These are phyloP conservation scores for Aquilaria yunnanensis DNA, from an alignment of 345 rosid species.

Conservation along the genomic window DNA sequence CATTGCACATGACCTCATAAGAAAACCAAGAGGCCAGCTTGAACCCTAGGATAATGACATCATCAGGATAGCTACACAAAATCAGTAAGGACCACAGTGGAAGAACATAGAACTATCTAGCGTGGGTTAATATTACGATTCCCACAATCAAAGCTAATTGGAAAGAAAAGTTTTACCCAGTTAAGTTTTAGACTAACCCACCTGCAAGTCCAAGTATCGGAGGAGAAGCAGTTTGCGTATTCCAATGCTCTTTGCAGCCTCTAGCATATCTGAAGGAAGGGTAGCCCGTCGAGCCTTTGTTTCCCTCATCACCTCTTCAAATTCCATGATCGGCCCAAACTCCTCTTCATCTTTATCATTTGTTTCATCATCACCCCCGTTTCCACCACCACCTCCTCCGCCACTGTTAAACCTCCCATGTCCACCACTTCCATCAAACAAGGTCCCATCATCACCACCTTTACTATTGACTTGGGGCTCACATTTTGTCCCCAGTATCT, in stretches of 20 bases:
- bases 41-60: conserved; percentile 42
- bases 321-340: conserved; percentile 72
- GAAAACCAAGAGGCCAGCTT: conserved; percentile 57
- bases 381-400: conserved; percentile 32
- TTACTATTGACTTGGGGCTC: conserved; percentile 16
- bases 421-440: conserved; percentile 30
- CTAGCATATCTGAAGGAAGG: conserved; percentile 78
- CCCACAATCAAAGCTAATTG: neutral
- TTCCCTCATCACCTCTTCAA: conserved; percentile 71
- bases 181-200: neutral
- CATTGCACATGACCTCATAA: conserved; percentile 61
- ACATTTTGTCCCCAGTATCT: conserved; percentile 18
- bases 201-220: conserved; percentile 79
- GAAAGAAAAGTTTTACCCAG: neutral
- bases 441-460: conserved; percentile 28
- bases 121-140: neutral
- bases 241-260: conserved; percentile 70
- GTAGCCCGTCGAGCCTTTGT: conserved; percentile 58
- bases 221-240: conserved; percentile 59
- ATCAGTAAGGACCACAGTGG: neutral
- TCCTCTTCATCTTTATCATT: conserved; percentile 59
- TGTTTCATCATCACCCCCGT: conserved; percentile 28
- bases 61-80: neutral
- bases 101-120: neutral
- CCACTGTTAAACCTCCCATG: conserved; percentile 33